phyloP scores from a whole-genome alignment of 495 filamentous ascomycete species.

The Xylaria intraflava region DNA sequence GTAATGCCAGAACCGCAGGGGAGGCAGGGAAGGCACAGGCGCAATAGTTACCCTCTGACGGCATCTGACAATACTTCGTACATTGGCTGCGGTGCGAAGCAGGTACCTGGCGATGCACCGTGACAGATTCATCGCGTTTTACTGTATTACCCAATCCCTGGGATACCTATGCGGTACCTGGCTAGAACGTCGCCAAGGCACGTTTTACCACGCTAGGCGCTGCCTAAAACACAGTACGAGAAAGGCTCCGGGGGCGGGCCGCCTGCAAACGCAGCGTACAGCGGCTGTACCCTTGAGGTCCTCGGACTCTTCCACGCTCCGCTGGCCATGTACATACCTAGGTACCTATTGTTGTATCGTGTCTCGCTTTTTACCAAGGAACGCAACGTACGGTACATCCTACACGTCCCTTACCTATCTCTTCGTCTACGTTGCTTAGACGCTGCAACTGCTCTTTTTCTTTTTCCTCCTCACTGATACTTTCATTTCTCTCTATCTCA shows the following conservation, averaged over 20 bases:
- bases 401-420: not conserved
- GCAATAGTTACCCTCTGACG: too few relatives aligned
- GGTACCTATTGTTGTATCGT: not conserved
- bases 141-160: too few relatives aligned
- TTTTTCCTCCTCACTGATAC: slow-evolving; percentile 2
- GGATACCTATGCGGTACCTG: not conserved
- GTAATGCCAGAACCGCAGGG: too few relatives aligned
- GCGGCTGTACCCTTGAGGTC: not conserved
- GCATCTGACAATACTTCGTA: too few relatives aligned
- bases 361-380: slow-evolving; percentile 1
- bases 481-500: not conserved
- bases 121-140: not conserved
- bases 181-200: not conserved
- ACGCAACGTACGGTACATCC: slow-evolving; percentile 5
- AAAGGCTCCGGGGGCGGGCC: too few relatives aligned
- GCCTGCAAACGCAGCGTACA: too few relatives aligned
- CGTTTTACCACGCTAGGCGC: not conserved
- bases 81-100: too few relatives aligned
- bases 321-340: too few relatives aligned
- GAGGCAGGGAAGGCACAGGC: too few relatives aligned
- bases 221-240: not conserved
- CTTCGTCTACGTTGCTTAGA: not conserved
- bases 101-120: not conserved
- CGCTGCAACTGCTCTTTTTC: slow-evolving; percentile 6
- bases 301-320: too few relatives aligned